phyloP scores from a whole-genome alignment of 2,329 filamentous ascomycete species.

The Fusarium nodosum region DNA sequence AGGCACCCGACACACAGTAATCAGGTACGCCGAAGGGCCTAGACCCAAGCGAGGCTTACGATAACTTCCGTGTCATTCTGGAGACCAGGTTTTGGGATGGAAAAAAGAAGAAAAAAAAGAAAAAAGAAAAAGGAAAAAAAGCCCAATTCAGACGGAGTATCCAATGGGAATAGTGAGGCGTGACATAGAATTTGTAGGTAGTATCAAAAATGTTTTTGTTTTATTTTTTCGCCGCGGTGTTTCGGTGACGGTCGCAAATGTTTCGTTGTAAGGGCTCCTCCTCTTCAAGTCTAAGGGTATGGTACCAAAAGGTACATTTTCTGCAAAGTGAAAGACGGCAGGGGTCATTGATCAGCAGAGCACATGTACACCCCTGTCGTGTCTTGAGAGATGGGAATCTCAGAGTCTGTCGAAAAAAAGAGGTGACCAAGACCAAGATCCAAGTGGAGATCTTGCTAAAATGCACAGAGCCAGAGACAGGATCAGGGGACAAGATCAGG shows the following conservation, averaged over 20 bases:
- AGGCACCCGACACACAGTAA: not conserved
- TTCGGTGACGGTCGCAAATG: conserved; percentile 4
- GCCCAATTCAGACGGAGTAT: conserved; percentile 6
- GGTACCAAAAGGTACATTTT: conserved; percentile 39
- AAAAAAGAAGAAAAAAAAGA: not conserved
- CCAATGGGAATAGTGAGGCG: conserved; percentile 12
- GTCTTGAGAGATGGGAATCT: conserved; percentile 35
- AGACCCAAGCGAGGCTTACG: conserved; percentile 26
- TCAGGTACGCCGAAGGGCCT: conserved; percentile 19
- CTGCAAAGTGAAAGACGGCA: conserved; percentile 10
- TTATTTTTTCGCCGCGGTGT: not conserved
- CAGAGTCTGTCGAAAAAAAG: conserved; percentile 12
- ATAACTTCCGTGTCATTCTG: not conserved
- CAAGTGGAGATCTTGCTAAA: conserved; percentile 38
- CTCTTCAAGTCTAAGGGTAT: not conserved
- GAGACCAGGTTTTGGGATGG: not conserved
- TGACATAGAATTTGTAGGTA: conserved; percentile 2
- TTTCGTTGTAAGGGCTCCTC: conserved; percentile 14
- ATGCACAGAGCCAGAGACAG: conserved; percentile 7
- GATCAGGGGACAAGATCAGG: conserved; percentile 29
- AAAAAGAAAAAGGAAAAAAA: conserved; percentile 15
- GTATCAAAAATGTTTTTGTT: not conserved
- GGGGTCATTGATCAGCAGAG: conserved; percentile 42
- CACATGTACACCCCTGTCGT: conserved; percentile 38
- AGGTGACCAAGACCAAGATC: conserved; percentile 29